A percentile compares a stretch with the other conserved stretches of the same genome.
phyloP scores from a whole-genome alignment of 2,329 filamentous ascomycete species.

The Monilinia fructicola region DNA sequence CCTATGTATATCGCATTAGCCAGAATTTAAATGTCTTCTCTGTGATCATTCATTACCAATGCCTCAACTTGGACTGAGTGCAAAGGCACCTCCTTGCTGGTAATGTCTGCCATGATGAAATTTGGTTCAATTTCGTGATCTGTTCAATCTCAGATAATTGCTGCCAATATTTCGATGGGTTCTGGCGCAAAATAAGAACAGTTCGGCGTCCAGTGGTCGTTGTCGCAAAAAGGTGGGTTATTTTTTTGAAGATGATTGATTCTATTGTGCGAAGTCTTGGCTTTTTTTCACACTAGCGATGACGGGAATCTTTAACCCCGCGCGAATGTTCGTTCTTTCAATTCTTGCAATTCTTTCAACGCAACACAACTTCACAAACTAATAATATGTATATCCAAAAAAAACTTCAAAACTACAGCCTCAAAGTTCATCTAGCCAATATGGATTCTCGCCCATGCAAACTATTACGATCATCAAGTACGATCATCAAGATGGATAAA shows the following conservation, averaged over 20 bases:
- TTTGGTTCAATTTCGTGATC: constrained; percentile 15
- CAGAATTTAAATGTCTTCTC: constrained; percentile 36
- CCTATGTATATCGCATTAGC: constrained; percentile 52
- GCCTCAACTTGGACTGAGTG: constrained; percentile 92
- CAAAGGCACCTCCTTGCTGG: constrained; percentile 66
- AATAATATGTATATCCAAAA: not conserved
- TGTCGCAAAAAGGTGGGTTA: constrained; percentile 24
- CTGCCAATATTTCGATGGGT: constrained; percentile 7
- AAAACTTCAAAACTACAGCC: not conserved
- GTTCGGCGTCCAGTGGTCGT: constrained; percentile 22
- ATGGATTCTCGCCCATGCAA: not conserved
- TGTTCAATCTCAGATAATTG: not conserved
- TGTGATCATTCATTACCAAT: constrained; percentile 64
- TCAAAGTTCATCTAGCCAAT: not conserved
- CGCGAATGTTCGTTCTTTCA: constrained; percentile 16
- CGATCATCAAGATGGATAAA: not conserved
- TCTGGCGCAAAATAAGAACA: constrained; percentile 6
- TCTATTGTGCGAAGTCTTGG: constrained; percentile 26
- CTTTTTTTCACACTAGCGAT: constrained; percentile 20
- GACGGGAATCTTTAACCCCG: constrained; percentile 19
- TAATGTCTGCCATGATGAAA: constrained; percentile 56
- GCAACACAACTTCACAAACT: not conserved
- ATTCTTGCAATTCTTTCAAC: not conserved
- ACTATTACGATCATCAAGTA: not conserved
- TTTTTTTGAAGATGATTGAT: constrained; percentile 24